A percentile compares a stretch with the other conserved stretches of the same genome.
phyloP scores from a whole-genome alignment of 73 alveolate species.

The Stentor coeruleus region DNA sequence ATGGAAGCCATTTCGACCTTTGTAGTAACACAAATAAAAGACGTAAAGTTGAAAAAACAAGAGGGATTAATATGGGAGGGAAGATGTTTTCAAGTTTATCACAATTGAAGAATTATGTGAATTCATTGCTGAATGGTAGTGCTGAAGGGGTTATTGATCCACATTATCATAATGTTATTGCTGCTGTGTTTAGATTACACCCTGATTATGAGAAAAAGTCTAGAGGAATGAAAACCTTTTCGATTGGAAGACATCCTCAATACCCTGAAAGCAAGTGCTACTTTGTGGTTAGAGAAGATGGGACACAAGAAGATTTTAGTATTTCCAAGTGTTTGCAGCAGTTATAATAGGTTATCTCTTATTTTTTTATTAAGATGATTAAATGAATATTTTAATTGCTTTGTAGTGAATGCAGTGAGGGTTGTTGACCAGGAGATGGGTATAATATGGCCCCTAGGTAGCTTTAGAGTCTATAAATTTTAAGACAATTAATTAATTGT shows the following conservation, averaged over 20 bases:
- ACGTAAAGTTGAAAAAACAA: conserved; percentile 43
- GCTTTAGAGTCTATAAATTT: too few relatives aligned
- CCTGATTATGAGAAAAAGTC: conserved; percentile 60
- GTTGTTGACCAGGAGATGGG: too few relatives aligned
- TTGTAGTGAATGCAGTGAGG: too few relatives aligned
- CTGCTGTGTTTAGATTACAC: conserved; percentile 57
- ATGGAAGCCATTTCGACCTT: conserved; percentile 89
- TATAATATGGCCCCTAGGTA: too few relatives aligned
- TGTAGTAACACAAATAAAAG: conserved; percentile 43
- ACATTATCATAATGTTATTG: conserved; percentile 72
- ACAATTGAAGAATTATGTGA: conserved; percentile 53
- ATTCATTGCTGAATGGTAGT: conserved; percentile 38
- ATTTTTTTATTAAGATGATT: too few relatives aligned
- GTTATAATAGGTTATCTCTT: background rate
- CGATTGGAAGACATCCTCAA: conserved; percentile 78
- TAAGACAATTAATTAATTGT: too few relatives aligned
- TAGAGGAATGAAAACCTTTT: conserved; percentile 59
- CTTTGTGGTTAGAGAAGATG: conserved; percentile 77
- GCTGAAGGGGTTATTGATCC: conserved; percentile 70
- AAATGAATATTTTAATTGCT: too few relatives aligned
- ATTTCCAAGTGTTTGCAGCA: conserved; percentile 58
- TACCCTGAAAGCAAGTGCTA: conserved; percentile 79
- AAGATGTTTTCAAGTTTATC: conserved; percentile 64
- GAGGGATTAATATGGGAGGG: conserved; percentile 42
- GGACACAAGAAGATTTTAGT: conserved; percentile 77